Evolutionary conservation across 495 filamentous ascomycete species (phyloP), one percentile per base, ranked within the genome.

Genomic region (Xylaria bambusicola): DNA sequence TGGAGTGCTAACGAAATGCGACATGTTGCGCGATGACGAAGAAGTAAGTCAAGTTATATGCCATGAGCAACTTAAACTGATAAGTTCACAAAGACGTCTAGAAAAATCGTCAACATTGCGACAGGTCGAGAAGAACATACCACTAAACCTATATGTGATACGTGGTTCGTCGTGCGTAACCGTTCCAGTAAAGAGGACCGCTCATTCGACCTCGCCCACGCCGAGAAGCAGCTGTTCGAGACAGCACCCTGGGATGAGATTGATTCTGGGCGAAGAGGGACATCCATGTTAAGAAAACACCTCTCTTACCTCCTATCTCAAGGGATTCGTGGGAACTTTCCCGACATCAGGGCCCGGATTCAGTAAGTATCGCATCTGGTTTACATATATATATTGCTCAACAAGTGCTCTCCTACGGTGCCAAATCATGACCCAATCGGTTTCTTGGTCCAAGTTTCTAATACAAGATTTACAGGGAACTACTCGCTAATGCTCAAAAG

Each of bases 111-210:
- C 18, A 33, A 8, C 8, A 50, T 59, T 31, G 56, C 56, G 9
- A 59, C 35, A 24, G 33, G 56, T 21, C 5, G n/a, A 17, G 23
- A 24, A 69, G 68, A 10, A 36, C 66, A 33, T 73, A 73, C 51
- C 61, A 62, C 50, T 60, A 72, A 36, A 68, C 70, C 68, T 23
- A 68, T 81, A 8, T 75, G 65, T 2, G 75, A 81, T 31, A 81
- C 82, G 12, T 85, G 79, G 74, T 82, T 75, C 57, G 69, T 80
- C 8, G 76, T 86, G 0, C 73, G 70, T 9, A 86, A 85, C 51
- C 79, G 74, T 13, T 72, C 71, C 2, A 73, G 75, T n/a, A 60
- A 73, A 18, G 78, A 83, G 13, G 56, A 50, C 31, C 38, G 38
- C 15, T 49, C 46, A 2, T 49, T 49, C 15, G 46, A 49, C 18